These are phyloP conservation scores for Cladosporium phlei DNA, from an alignment of 2,329 filamentous ascomycete genomes.

Conservation along the genomic window DNA sequence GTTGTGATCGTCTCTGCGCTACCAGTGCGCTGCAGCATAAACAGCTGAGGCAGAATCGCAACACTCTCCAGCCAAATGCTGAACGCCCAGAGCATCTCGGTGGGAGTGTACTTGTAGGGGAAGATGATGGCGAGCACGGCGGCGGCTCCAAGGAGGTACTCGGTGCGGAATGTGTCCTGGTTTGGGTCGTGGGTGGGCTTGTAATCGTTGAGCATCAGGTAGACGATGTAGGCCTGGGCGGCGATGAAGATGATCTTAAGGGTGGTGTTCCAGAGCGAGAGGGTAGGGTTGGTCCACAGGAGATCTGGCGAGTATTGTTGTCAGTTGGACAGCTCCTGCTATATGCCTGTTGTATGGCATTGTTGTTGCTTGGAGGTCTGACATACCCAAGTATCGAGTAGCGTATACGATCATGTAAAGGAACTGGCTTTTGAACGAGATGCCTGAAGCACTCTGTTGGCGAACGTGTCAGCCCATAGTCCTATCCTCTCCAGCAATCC, in stretches of 20 bases:
- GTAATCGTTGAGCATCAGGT: slow-evolving; percentile 96
- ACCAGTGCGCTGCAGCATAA: slow-evolving; percentile 95
- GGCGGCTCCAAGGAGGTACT: slow-evolving; percentile 83
- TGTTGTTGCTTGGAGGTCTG: background rate
- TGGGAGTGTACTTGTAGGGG: slow-evolving; percentile 75
- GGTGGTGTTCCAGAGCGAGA: slow-evolving; percentile 74
- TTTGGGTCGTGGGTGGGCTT: slow-evolving; percentile 97
- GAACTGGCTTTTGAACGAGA: slow-evolving; percentile 98
- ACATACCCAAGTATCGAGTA: slow-evolving; percentile 70
- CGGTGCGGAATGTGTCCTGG: slow-evolving; percentile 93
- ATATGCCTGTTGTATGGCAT: slow-evolving; percentile 17
- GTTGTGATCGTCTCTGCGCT: slow-evolving; percentile 99
- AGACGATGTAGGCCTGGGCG: slow-evolving; percentile 88
- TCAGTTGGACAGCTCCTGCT: slow-evolving; percentile 12
- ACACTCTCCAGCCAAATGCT: slow-evolving; percentile 97
- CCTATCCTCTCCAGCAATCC: background rate
- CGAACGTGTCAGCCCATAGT: slow-evolving; percentile 6
- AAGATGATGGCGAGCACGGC: slow-evolving; percentile 74
- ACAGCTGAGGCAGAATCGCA: slow-evolving; percentile 92
- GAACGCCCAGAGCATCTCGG: slow-evolving; percentile 92
- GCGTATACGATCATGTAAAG: slow-evolving; percentile 92
- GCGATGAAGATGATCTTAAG: slow-evolving; percentile 96
- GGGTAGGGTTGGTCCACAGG: slow-evolving; percentile 67
- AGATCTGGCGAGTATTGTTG: slow-evolving; percentile 56
- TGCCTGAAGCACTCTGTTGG: slow-evolving; percentile 82